Conservation (phyloP, 2,329 filamentous ascomycete species). For the Nothomitra cinnamomea region DNA sequence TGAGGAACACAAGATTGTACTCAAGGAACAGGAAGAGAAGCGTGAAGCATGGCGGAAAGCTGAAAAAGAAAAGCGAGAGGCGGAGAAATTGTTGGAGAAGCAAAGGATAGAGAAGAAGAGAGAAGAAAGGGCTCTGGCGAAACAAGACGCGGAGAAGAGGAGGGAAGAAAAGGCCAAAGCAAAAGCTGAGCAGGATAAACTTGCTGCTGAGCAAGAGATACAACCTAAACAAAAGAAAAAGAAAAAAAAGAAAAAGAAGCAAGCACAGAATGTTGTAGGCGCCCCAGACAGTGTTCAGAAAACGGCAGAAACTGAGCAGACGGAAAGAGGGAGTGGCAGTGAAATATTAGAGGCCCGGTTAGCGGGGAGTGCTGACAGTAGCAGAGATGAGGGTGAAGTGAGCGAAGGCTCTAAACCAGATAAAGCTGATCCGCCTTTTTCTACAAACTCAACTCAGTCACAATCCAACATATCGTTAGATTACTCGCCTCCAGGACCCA, state of each 20-base stretch:
- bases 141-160: too few species aligned
- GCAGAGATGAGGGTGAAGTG: neutral
- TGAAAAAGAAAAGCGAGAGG: neutral
- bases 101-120: neutral
- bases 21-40: neutral
- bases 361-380: neutral
- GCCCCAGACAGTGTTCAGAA: neutral
- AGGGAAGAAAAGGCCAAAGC: too few species aligned
- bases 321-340: neutral
- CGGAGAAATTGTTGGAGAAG: neutral
- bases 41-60: neutral
- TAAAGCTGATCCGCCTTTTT: neutral
- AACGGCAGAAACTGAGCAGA: neutral
- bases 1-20: neutral
- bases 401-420: neutral
- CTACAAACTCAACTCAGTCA: neutral
- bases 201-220: neutral
- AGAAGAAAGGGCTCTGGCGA: too few species aligned
- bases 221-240: neutral
- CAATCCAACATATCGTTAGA: neutral
- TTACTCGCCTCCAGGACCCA: neutral
- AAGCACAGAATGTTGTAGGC: neutral
- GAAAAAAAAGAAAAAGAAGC: neutral
- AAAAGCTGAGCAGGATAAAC: neutral
- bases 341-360: neutral